These are phyloP conservation scores for Ajuga reptans DNA, from an alignment of 305 asterid species.

Conservation along the genomic window DNA sequence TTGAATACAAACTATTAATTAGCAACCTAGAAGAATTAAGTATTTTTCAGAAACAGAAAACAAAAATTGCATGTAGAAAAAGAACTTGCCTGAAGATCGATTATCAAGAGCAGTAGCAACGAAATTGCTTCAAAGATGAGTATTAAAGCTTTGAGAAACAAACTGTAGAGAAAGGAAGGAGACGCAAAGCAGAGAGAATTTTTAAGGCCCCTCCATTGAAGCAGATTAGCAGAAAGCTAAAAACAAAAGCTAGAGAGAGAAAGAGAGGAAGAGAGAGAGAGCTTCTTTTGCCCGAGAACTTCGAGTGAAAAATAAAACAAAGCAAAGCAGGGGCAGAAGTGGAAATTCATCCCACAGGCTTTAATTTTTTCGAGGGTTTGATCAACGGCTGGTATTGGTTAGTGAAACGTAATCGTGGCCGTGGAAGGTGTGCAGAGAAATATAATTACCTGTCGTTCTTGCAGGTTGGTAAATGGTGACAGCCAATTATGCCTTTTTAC, in stretches of 20 bases:
- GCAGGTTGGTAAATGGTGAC: slow-evolving; percentile 41
- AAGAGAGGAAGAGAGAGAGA: slow-evolving; percentile 24
- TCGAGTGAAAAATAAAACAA: slow-evolving; percentile 6
- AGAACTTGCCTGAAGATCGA: slow-evolving; percentile 32
- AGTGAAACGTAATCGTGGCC: slow-evolving; percentile 19
- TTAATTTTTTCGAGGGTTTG: neutral
- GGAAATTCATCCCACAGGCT: neutral
- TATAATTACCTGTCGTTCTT: slow-evolving; percentile 33
- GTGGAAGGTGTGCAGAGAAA: slow-evolving; percentile 26
- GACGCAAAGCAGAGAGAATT: slow-evolving; percentile 32
- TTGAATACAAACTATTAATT: neutral
- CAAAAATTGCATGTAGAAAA: slow-evolving; percentile 17
- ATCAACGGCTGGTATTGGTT: slow-evolving; percentile 34
- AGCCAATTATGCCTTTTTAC: slow-evolving; percentile 42
- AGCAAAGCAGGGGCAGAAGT: slow-evolving; percentile 25
- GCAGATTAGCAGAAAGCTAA: slow-evolving; percentile 23
- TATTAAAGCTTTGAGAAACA: slow-evolving; percentile 17
- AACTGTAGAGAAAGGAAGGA: slow-evolving; percentile 23
- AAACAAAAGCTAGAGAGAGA: slow-evolving; percentile 24
- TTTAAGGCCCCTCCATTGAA: slow-evolving; percentile 62
- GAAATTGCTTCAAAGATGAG: slow-evolving; percentile 12
- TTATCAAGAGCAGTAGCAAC: slow-evolving; percentile 6
- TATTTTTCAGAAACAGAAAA: neutral
- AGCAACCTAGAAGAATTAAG: neutral
- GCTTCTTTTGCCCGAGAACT: slow-evolving; percentile 21